Conservation (phyloP, 163 green algal species). For the Scenedesmus sp. region DNA sequence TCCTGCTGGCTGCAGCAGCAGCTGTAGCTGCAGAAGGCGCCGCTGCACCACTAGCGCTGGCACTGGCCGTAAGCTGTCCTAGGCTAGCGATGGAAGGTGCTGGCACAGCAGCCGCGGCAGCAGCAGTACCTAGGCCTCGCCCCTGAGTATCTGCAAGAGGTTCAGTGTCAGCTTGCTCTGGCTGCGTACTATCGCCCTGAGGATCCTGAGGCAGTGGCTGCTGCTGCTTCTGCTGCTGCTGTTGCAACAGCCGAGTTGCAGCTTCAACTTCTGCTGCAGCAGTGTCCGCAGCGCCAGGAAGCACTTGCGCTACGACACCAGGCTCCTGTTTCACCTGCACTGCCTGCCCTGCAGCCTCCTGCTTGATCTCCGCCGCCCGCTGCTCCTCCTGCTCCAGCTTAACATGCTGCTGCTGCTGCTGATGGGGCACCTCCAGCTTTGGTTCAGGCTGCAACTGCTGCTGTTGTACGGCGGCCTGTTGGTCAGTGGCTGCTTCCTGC, state of each 20-base stretch:
- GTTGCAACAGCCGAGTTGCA: neutral
- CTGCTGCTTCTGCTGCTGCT: conserved; percentile 26
- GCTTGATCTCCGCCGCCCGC: neutral
- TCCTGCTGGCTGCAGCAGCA: neutral
- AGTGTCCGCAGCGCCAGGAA: neutral
- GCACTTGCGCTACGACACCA: neutral
- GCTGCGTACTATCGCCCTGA: neutral
- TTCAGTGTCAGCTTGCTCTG: neutral
- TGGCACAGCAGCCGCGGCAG: neutral
- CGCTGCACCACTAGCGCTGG: neutral
- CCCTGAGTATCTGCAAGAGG: neutral
- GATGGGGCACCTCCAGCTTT: neutral
- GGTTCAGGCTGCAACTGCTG: neutral
- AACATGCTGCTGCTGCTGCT: neutral
- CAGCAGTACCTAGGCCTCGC: neutral
- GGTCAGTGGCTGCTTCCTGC: neutral
- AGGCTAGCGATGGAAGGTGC: conserved; percentile 14
- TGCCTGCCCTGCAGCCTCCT: neutral
- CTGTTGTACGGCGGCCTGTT: neutral
- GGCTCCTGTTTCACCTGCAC: conserved; percentile 19
- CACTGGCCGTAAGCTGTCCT: conserved; percentile 17
- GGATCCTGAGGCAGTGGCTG: neutral
- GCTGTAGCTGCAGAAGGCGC: neutral
- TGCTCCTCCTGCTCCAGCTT: conserved; percentile 25
- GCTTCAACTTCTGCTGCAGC: neutral